A percentile compares a stretch with the other conserved stretches of the same genome.
Conservation (phyloP, 176 grass and related monocot genomes). For the Bothriochloa decipiens region DNA sequence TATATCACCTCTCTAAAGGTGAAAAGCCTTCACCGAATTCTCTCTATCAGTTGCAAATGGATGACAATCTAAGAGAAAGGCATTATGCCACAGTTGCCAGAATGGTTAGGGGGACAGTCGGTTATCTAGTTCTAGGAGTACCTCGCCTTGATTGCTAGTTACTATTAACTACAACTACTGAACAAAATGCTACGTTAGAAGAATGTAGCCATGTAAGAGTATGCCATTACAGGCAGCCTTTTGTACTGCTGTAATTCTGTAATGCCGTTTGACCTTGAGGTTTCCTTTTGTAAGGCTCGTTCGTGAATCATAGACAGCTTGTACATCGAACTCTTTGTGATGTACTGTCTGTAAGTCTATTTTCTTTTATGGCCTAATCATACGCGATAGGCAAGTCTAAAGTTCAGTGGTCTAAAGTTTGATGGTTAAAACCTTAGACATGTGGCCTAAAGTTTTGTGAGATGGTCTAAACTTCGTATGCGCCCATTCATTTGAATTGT, state of each 20-base stretch:
- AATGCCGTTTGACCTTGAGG: neutral
- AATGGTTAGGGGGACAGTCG: slow-evolving; percentile 11
- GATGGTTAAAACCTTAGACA: too few species aligned
- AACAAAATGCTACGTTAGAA: slow-evolving; percentile 18
- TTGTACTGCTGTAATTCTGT: neutral
- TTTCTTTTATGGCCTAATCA: neutral
- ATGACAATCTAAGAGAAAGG: slow-evolving; percentile 15
- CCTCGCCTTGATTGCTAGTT: slow-evolving; percentile 32
- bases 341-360: neutral
- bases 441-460: too few species aligned
- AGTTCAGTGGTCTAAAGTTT: too few species aligned
- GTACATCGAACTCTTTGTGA: neutral
- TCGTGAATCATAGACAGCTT: neutral
- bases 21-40: slow-evolving; percentile 16
- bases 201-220: slow-evolving; percentile 13
- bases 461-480: too few species aligned
- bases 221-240: slow-evolving; percentile 2
- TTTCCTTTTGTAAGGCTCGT: slow-evolving; percentile 7
- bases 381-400: neutral
- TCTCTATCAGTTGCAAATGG: slow-evolving; percentile 7
- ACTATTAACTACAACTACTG: slow-evolving; percentile 22
- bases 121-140: slow-evolving; percentile 21
- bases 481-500: too few species aligned
- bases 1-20: neutral
- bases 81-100: neutral